Conservation (phyloP, 164 flowering plant species). For the Sextonia rubra region DNA sequence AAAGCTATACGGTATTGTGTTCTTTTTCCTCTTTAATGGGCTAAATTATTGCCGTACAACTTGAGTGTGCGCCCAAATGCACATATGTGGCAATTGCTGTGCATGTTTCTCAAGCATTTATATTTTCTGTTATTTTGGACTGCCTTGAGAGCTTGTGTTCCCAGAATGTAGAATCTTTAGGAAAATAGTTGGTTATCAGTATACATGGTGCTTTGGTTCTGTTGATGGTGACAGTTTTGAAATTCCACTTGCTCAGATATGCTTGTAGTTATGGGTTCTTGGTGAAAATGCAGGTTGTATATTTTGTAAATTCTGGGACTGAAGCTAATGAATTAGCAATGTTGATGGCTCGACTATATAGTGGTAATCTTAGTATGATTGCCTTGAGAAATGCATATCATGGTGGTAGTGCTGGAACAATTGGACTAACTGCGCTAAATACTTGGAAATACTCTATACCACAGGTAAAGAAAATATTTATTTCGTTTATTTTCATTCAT, state of each 20-base stretch:
- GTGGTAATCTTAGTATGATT: constrained; percentile 82
- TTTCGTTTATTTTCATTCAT: neutral
- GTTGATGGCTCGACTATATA: constrained; percentile 93
- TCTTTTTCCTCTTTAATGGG: neutral
- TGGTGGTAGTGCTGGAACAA: constrained; percentile 85
- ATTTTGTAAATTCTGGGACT: constrained; percentile 90
- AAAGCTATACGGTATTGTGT: neutral
- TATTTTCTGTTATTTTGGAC: neutral
- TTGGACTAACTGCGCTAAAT: constrained; percentile 84
- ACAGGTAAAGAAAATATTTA: constrained; percentile 47
- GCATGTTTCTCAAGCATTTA: neutral
- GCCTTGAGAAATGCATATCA: constrained; percentile 98
- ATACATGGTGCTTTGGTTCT: neutral
- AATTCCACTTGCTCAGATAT: neutral
- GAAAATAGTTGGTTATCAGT: neutral
- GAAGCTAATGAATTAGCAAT: constrained; percentile 98
- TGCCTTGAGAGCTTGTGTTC: neutral
- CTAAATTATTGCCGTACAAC: neutral
- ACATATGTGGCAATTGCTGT: neutral
- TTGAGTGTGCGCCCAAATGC: no score
- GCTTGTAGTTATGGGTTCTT: neutral
- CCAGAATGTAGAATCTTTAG: neutral
- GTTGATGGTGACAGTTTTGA: neutral
- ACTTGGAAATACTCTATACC: constrained; percentile 98
- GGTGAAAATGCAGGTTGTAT: constrained; percentile 64